These are phyloP conservation scores for Hygrocybe coccinea DNA, from an alignment of 768 basidiomycete genomes.

Conservation along the genomic window DNA sequence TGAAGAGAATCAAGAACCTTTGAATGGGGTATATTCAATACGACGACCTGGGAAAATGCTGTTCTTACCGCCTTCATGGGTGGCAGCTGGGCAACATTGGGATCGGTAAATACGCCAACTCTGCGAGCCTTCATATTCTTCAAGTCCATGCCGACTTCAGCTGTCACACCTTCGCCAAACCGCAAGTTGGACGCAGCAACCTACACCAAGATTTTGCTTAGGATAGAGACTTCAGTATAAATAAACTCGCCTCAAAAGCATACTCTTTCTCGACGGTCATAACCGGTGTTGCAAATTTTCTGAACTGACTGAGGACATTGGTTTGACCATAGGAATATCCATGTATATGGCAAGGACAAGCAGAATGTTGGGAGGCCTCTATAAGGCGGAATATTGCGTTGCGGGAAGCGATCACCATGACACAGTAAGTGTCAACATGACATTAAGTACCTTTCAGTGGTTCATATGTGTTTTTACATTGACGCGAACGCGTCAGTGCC, in stretches of 20 bases:
- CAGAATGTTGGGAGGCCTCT: constrained; percentile 63
- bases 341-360: constrained; percentile 65
- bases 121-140: constrained; percentile 90
- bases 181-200: constrained; percentile 83
- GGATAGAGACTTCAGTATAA: neutral
- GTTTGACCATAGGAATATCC: constrained; percentile 40
- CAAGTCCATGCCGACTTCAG: constrained; percentile 89
- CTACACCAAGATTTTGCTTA: constrained; percentile 30
- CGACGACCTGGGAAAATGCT: neutral
- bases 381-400: constrained; percentile 69
- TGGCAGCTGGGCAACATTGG: constrained; percentile 70
- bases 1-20: constrained; percentile 80
- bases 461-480: neutral
- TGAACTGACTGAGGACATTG: constrained; percentile 54
- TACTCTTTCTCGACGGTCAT: constrained; percentile 76
- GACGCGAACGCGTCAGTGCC: no score
- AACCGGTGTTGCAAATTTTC: constrained; percentile 76
- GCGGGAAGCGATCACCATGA: constrained; percentile 51
- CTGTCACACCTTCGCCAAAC: constrained; percentile 86
- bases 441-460: neutral
- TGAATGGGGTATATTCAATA: neutral
- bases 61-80: constrained; percentile 74
- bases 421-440: constrained; percentile 8
- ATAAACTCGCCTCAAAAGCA: constrained; percentile 69
- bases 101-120: constrained; percentile 93